Evolutionary conservation across 2,329 filamentous ascomycete genomes (phyloP).

Genomic region (Tolypocladium endophyticum): DNA sequence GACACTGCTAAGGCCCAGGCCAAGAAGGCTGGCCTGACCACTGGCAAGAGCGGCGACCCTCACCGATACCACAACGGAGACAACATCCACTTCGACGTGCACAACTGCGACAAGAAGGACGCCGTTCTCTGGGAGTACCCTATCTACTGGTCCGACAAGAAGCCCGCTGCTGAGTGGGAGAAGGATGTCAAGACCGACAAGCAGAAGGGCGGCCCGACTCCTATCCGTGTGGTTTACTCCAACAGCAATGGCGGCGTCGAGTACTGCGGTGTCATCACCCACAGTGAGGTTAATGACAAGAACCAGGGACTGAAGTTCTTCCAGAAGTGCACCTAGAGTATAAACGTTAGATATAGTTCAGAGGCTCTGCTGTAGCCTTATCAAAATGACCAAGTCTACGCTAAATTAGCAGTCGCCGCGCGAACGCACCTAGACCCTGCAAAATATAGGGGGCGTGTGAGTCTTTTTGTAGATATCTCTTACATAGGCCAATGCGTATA

Average conservation of each 20-base stretch:
- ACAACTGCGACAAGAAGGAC: conserved; percentile 1
- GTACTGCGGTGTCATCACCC: conserved; percentile 4
- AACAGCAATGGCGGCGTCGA: background rate
- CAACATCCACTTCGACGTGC: background rate
- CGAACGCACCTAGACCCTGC: too few relatives aligned
- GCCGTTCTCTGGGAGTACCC: conserved; percentile 2
- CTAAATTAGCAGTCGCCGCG: too few relatives aligned
- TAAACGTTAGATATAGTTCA: too few relatives aligned
- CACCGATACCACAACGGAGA: conserved; percentile 2
- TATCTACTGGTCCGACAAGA: conserved; percentile 2
- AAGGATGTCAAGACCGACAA: conserved; percentile 2
- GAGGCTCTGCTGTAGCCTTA: too few relatives aligned
- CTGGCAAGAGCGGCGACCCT: conserved; percentile 4
- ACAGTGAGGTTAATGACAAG: background rate
- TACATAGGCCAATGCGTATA: too few relatives aligned
- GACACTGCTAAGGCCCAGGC: background rate
- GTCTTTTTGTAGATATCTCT: too few relatives aligned
- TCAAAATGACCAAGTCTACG: too few relatives aligned
- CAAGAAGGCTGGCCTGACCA: conserved; percentile 1
- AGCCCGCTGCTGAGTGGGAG: conserved; percentile 1
- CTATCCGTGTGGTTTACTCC: conserved; percentile 3
- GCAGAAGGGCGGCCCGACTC: conserved; percentile 2
- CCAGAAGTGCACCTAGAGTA: background rate
- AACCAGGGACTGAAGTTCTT: conserved; percentile 3
- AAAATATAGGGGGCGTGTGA: too few relatives aligned